Conservation (phyloP, 2,329 filamentous ascomycete genomes). For the Trematosphaeria pertusa region DNA sequence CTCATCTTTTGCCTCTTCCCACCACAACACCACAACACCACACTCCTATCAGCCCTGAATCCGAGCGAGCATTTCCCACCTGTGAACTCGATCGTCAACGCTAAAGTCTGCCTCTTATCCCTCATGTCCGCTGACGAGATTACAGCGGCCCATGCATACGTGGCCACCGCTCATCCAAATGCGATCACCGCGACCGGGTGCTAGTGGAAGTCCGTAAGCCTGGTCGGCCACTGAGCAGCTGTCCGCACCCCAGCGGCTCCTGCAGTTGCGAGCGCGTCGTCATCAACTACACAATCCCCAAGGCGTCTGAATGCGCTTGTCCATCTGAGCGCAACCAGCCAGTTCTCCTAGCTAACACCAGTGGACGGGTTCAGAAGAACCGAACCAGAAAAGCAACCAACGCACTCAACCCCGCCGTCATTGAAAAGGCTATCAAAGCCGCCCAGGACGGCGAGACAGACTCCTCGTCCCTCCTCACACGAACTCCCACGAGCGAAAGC, state of each 20-base stretch:
- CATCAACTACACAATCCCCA: slow-evolving; percentile 52
- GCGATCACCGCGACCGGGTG: slow-evolving; percentile 71
- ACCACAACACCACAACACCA: too few relatives aligned
- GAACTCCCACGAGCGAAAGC: slow-evolving; percentile 43
- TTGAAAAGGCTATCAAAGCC: slow-evolving; percentile 46
- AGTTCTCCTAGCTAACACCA: slow-evolving; percentile 27
- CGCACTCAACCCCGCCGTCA: slow-evolving; percentile 30
- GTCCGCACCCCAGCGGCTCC: slow-evolving; percentile 69
- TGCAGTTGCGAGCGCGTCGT: slow-evolving; percentile 71
- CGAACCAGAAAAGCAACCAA: slow-evolving; percentile 36
- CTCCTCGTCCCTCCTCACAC: slow-evolving; percentile 34
- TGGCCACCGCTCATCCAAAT: slow-evolving; percentile 78
- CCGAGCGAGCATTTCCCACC: not conserved
- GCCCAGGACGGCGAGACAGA: slow-evolving; percentile 41
- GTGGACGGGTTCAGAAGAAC: slow-evolving; percentile 42
- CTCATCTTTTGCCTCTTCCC: too few relatives aligned
- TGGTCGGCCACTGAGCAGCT: slow-evolving; percentile 72
- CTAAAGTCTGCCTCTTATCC: not conserved
- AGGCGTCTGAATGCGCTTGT: slow-evolving; percentile 48
- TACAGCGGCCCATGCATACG: slow-evolving; percentile 75
- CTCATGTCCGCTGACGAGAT: slow-evolving; percentile 17
- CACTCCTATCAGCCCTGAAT: not conserved
- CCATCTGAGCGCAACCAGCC: slow-evolving; percentile 39
- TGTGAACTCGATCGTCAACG: not conserved
- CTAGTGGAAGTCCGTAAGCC: slow-evolving; percentile 76